Conservation (phyloP, 78 protist species). For the Guillardia theta region DNA sequence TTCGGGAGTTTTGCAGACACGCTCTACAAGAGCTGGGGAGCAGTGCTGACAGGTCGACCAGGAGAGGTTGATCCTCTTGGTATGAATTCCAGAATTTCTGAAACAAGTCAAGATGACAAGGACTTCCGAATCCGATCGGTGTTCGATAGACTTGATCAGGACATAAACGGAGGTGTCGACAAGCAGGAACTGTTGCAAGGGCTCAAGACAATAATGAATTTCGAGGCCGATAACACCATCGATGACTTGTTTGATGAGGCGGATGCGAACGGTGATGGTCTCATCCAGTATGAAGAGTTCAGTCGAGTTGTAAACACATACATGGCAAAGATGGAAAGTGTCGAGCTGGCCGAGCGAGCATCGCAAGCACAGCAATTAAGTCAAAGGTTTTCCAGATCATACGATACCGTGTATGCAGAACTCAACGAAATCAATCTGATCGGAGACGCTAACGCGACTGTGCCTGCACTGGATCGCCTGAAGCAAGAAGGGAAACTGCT, state of each 20-base stretch:
- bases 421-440: not conserved
- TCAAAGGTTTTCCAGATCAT: too few relatives aligned
- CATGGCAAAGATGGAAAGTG: not conserved
- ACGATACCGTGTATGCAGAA: not conserved
- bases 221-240: not conserved
- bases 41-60: not conserved
- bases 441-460: not conserved
- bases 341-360: not conserved
- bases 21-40: not conserved
- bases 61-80: not conserved
- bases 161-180: not conserved
- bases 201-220: not conserved
- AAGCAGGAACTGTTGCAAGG: not conserved
- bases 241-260: not conserved
- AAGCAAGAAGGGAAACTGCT: not conserved
- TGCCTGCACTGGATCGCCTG: not conserved
- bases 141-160: not conserved
- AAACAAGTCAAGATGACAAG: not conserved
- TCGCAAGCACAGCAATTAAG: too few relatives aligned
- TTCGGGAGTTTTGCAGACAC: not conserved
- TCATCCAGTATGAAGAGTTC: not conserved
- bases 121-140: not conserved
- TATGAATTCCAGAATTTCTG: not conserved
- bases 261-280: not conserved
- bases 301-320: not conserved